Percentiles rank a stretch among this genome's conserved stretches.
These are phyloP conservation scores for Populus trichocarpa DNA, from an alignment of 441 rosid genomes.

Conservation along the genomic window DNA sequence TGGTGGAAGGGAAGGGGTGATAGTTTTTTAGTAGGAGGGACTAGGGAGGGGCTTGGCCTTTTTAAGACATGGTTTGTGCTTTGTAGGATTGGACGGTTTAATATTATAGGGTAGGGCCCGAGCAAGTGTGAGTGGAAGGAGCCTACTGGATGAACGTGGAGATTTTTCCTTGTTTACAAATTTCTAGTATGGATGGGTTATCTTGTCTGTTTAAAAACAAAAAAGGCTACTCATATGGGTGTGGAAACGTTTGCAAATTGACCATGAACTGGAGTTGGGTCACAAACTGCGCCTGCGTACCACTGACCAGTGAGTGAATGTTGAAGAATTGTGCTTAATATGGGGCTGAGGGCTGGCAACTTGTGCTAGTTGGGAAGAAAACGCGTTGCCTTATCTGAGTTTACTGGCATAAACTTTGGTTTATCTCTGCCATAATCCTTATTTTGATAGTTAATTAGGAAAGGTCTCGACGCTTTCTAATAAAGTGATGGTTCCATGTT, in stretches of 20 bases:
- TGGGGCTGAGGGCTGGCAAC: background rate
- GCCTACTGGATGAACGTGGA: background rate
- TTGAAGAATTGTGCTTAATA: no score
- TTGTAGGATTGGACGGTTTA: background rate
- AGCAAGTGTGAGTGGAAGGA: background rate
- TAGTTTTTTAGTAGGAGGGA: background rate
- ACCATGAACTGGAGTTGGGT: background rate
- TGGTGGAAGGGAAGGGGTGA: background rate
- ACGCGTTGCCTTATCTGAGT: background rate
- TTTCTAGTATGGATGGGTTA: no score
- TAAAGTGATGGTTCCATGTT: no score
- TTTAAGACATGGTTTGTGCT: background rate
- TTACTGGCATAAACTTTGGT: background rate
- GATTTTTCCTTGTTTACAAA: background rate
- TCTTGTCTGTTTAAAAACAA: background rate
- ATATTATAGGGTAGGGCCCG: background rate
- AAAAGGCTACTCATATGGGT: background rate
- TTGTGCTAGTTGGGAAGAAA: background rate
- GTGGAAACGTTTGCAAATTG: background rate
- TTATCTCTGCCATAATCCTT: background rate
- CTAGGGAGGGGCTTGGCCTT: no score
- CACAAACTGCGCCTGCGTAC: no score
- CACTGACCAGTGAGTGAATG: no score
- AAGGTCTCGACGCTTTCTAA: no score
- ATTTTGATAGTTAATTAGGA: no score